Conservation (phyloP, 345 rosid genomes). For the Ailanthus altissimus region DNA sequence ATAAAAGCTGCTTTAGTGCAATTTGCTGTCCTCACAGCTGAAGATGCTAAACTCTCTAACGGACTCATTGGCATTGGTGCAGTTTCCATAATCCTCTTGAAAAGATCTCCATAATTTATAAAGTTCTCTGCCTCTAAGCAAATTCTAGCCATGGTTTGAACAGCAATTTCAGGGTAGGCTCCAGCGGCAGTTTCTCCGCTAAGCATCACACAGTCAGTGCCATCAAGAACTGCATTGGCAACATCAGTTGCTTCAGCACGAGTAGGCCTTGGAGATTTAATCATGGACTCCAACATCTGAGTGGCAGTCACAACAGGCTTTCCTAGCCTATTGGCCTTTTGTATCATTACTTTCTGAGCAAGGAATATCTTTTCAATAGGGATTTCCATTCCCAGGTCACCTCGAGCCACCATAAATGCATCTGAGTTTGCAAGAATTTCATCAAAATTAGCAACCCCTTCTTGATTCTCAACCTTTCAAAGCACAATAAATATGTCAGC, state of each 20-base stretch:
- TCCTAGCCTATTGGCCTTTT: constrained; percentile 58
- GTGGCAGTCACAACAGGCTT: constrained; percentile 64
- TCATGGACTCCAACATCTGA: constrained; percentile 77
- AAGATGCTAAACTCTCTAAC: constrained; percentile 59
- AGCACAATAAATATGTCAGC: not conserved
- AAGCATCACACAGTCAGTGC: constrained; percentile 77
- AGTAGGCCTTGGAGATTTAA: constrained; percentile 65
- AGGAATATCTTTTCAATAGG: constrained; percentile 72
- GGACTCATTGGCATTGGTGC: constrained; percentile 58
- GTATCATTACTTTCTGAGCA: constrained; percentile 72
- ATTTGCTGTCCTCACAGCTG: constrained; percentile 53
- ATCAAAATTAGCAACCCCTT: constrained; percentile 64
- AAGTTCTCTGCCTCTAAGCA: constrained; percentile 65
- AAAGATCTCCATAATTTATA: constrained; percentile 48
- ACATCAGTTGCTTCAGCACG: constrained; percentile 82
- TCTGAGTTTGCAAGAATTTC: constrained; percentile 59
- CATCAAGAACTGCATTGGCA: constrained; percentile 77
- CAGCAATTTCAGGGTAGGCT: constrained; percentile 60
- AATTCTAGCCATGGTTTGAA: constrained; percentile 63
- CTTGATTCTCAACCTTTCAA: constrained; percentile 70
- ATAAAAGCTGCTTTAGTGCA: constrained; percentile 47
- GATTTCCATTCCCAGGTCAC: constrained; percentile 80
- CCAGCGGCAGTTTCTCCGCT: constrained; percentile 82
- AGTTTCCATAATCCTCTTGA: constrained; percentile 43
- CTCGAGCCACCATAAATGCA: constrained; percentile 85